Evolutionary conservation across 164 flowering plant species (phyloP).

Genomic region (Litsea cubeba): DNA sequence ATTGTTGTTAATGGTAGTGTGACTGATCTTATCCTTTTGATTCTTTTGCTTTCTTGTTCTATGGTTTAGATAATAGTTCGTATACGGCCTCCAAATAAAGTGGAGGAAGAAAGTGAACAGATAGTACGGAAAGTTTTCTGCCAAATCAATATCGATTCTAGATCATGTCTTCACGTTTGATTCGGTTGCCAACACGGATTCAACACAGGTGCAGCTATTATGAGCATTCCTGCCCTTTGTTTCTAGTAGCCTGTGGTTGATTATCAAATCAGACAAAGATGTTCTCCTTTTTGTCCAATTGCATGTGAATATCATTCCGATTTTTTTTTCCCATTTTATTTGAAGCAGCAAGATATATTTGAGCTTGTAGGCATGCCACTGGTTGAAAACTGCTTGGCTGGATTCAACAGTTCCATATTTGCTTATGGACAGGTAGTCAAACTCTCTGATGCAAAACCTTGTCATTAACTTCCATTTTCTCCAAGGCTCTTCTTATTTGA

Average conservation of each 20-base stretch:
- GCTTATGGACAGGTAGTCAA: constrained; percentile 91
- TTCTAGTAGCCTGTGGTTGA: not conserved
- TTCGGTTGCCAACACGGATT: constrained; percentile 66
- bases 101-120: constrained; percentile 65
- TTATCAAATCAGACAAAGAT: not conserved
- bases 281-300: not conserved
- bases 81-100: constrained; percentile 67
- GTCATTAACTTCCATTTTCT: not conserved
- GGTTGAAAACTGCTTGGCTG: constrained; percentile 90
- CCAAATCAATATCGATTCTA: constrained; percentile 61
- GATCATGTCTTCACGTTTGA: constrained; percentile 83
- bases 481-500: not conserved
- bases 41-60: not conserved
- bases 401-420: constrained; percentile 95
- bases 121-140: constrained; percentile 56
- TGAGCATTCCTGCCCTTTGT: not conserved
- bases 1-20: not conserved
- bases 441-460: not conserved
- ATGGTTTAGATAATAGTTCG: constrained; percentile 69
- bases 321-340: constrained; percentile 2
- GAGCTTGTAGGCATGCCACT: constrained; percentile 84
- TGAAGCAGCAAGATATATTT: constrained; percentile 68
- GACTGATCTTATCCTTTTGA: not conserved
- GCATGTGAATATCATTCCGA: not conserved
- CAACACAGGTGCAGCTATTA: constrained; percentile 59